phyloP scores from a whole-genome alignment of 23 red algal species.

The Gracilariopsis chorda region DNA sequence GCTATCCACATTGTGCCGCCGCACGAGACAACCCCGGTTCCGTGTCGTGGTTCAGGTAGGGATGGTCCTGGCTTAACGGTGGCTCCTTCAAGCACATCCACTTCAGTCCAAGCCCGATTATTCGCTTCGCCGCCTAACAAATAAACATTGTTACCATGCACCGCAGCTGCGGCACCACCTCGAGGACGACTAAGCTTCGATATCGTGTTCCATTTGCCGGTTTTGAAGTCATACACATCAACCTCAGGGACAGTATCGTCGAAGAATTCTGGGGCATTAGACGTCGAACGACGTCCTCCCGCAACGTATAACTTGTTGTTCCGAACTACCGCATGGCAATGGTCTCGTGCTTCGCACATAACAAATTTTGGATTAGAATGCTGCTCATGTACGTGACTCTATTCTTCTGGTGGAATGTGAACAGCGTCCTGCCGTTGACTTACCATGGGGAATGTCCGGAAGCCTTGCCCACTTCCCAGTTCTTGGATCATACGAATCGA shows the following conservation, averaged over 20 bases:
- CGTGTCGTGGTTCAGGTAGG: conserved; percentile 44
- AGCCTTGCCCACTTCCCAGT: conserved; percentile 49
- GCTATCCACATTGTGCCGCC: conserved; percentile 55
- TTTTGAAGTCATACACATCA: conserved; percentile 48
- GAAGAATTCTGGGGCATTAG: conserved; percentile 31
- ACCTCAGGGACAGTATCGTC: conserved; percentile 33
- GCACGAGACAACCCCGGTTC: conserved; percentile 55
- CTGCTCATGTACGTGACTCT: too few species aligned
- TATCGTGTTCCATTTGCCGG: conserved; percentile 12
- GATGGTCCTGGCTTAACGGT: not conserved
- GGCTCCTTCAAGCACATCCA: conserved; percentile 38
- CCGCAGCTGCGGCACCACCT: conserved; percentile 29
- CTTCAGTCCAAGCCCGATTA: conserved; percentile 47
- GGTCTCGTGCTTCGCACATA: conserved; percentile 35
- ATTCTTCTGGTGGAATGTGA: not conserved
- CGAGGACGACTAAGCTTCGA: conserved; percentile 39
- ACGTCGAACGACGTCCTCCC: conserved; percentile 48
- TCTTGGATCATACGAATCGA: conserved; percentile 54
- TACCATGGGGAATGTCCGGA: conserved; percentile 64
- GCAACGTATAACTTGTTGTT: conserved; percentile 46
- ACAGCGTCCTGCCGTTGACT: too few species aligned
- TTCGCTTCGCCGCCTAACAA: conserved; percentile 56
- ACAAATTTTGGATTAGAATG: conserved; percentile 15
- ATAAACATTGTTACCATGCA: conserved; percentile 1
- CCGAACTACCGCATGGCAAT: conserved; percentile 50